Evolutionary conservation across 1,284 basidiomycete genomes (phyloP), one percentile per base, ranked within the genome.

Genomic region (Pascua sp.): DNA sequence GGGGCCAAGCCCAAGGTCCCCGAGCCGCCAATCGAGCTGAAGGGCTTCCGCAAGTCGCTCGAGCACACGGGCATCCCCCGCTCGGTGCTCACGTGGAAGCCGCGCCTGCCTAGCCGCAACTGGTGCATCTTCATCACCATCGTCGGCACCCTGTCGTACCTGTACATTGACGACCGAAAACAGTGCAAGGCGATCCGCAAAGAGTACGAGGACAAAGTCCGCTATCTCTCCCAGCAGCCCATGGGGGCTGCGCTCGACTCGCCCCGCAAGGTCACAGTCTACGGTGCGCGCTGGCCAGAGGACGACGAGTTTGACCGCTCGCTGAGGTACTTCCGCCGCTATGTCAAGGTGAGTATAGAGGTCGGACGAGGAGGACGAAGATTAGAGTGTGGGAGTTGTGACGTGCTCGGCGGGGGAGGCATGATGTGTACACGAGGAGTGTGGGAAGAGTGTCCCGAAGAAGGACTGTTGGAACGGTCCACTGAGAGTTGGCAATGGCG

Each of bases 241-340:
- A 78, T 90, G 53, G 81, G 81, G 54, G 67, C 67, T 8, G 84
- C 85, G 36, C 76, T 86, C 65, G 91, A 87, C 36, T 80, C 82
- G 58, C 85, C 90, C 7, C 84, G 94, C 46, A 91, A 87, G 73
- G 86, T 97, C 56, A 86, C 82, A 2, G 91, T 98, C 17, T 92
- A 91, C 69, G 90, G 87, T 37, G 85, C 85, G 42, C 90, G 89
- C 72, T 95, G 92, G 85, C 92, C 94, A 1, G 93, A 90, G 48
- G 96, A 98, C 75, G 91, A 95, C 69, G 93, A 98, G 71, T 85
- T 86, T 65, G 87, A 93, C 72, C 85, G 90, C 61, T 84, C 86
- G 53, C 79, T 90, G 69, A 85, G 82, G 73, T 92, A 91, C 81
- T 98, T 98, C 79, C 87, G 90, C 72, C 91, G 90, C 80, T 98